Percentiles rank a stretch among this genome's conserved stretches.
Conservation (phyloP, 345 rosid species). For the Trapa bicornis region DNA sequence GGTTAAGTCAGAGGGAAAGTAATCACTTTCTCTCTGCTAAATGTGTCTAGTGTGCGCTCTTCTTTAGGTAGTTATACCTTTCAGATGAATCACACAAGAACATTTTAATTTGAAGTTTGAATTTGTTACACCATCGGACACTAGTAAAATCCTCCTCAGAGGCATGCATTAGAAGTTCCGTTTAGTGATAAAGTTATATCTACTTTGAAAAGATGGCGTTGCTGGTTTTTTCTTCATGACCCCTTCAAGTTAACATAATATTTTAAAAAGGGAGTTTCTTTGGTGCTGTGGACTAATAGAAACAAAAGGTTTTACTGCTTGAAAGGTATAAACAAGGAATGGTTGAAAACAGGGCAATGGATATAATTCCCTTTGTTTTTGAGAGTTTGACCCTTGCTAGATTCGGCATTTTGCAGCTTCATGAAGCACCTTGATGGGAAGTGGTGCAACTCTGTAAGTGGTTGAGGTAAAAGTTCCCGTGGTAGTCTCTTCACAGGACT, state of each 20-base stretch:
- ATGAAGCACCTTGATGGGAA: constrained; percentile 80
- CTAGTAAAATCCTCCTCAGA: no score
- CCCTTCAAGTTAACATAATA: background rate
- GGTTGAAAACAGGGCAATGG: background rate
- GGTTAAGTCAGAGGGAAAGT: background rate
- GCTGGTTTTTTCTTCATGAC: background rate
- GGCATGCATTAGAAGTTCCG: no score
- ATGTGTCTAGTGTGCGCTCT: no score
- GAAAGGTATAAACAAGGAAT: background rate
- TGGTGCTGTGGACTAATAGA: background rate
- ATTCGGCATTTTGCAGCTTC: constrained; percentile 61
- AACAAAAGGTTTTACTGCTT: background rate
- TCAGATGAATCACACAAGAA: background rate
- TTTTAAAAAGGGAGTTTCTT: background rate
- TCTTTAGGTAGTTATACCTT: no score
- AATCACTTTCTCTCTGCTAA: background rate
- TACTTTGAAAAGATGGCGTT: background rate
- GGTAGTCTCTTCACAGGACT: constrained; percentile 14
- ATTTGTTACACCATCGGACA: background rate
- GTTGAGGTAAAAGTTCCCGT: constrained; percentile 18
- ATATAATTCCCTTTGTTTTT: background rate
- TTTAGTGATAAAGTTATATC: no score
- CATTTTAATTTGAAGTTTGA: background rate
- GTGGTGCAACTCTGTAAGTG: constrained; percentile 31
- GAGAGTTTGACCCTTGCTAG: constrained; percentile 50